Percentiles rank a stretch among this genome's conserved stretches.
These are phyloP conservation scores for Globisporangium cylindrosporum DNA, from an alignment of 352 stramenopile genomes.

Conservation along the genomic window DNA sequence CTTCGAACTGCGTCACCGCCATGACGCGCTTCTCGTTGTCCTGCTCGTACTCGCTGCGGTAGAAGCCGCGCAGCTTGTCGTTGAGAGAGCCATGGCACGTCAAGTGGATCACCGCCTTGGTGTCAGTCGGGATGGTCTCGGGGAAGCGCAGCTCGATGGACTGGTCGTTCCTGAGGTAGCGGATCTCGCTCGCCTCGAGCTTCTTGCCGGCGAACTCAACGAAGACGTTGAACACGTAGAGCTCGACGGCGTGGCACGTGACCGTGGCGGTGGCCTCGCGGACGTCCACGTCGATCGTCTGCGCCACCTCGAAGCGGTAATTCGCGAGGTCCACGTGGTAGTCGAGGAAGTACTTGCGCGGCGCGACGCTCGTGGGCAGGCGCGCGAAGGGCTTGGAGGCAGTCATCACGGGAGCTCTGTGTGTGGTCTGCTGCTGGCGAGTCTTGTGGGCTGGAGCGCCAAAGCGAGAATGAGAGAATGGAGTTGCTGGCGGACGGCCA, in stretches of 20 bases:
- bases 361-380: slow-evolving; percentile 52
- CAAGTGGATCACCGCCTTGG: slow-evolving; percentile 36
- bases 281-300: slow-evolving; percentile 64
- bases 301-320: slow-evolving; percentile 66
- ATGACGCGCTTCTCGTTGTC: slow-evolving; percentile 92
- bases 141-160: slow-evolving; percentile 51
- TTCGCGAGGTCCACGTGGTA: slow-evolving; percentile 70
- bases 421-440: background rate
- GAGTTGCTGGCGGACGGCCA: background rate
- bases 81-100: slow-evolving; percentile 72
- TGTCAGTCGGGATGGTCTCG: slow-evolving; percentile 35
- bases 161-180: slow-evolving; percentile 53
- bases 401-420: background rate
- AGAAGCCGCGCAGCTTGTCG: slow-evolving; percentile 97
- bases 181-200: slow-evolving; percentile 53
- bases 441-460: background rate
- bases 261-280: slow-evolving; percentile 70
- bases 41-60: slow-evolving; percentile 91
- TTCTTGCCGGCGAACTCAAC: slow-evolving; percentile 38
- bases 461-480: slow-evolving; percentile 1
- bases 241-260: slow-evolving; percentile 93
- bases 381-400: slow-evolving; percentile 55
- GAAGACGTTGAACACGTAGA: slow-evolving; percentile 78
- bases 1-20: slow-evolving; percentile 87
- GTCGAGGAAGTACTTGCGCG: slow-evolving; percentile 78